Percentiles rank a stretch among this genome's conserved stretches.
These are phyloP conservation scores for Aureobasidium sp. DNA, from an alignment of 2,329 filamentous ascomycete genomes.

Conservation along the genomic window DNA sequence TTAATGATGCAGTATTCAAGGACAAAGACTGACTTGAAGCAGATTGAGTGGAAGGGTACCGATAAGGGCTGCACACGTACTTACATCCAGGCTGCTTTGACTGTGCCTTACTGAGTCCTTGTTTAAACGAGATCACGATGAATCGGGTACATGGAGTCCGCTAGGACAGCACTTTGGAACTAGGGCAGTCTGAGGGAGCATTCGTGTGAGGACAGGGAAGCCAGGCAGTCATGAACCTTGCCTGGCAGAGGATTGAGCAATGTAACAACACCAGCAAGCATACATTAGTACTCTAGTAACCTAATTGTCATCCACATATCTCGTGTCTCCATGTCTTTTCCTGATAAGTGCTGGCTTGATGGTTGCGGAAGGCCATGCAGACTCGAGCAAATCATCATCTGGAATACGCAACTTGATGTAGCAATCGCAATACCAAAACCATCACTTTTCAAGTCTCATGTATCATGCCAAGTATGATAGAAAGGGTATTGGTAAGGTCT, in stretches of 20 bases:
- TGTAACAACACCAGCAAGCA: neutral
- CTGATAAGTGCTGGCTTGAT: too few relatives aligned
- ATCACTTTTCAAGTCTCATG: too few relatives aligned
- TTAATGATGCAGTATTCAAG: neutral
- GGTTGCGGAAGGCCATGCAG: too few relatives aligned
- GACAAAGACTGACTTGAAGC: neutral
- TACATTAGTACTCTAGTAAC: too few relatives aligned
- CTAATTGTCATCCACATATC: too few relatives aligned
- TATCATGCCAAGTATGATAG: too few relatives aligned
- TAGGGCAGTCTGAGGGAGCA: neutral
- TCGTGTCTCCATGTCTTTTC: too few relatives aligned
- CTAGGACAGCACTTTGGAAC: neutral
- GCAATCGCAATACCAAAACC: too few relatives aligned
- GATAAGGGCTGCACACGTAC: slow-evolving; percentile 26
- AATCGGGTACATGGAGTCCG: neutral
- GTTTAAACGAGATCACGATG: neutral
- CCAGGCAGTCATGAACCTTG: neutral
- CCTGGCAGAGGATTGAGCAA: neutral
- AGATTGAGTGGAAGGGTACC: slow-evolving; percentile 31
- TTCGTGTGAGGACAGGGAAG: neutral
- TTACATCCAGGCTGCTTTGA: slow-evolving; percentile 31
- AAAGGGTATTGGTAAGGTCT: too few relatives aligned
- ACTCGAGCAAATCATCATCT: too few relatives aligned
- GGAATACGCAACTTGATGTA: too few relatives aligned
- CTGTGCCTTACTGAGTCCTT: slow-evolving; percentile 27